Base-by-base conservation (phyloP, 371 early-diverging fungal genomes). In the Mucor saturninus region DNA sequence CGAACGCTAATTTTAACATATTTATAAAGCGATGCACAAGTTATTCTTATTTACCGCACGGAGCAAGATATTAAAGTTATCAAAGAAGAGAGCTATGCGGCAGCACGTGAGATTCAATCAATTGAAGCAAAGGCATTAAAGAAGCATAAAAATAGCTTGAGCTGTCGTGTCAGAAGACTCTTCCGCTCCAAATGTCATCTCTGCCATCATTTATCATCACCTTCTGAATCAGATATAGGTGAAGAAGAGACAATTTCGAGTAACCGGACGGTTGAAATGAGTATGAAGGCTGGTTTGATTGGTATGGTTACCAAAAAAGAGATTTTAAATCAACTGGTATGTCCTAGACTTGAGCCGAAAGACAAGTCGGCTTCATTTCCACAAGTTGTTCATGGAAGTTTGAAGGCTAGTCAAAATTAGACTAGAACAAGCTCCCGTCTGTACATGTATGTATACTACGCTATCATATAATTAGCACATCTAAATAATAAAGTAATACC, bases 31-130 rank as follows among this genome's bases (percentile, higher is more conserved):
- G 62, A 48, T 4, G 35, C 57, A 0, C 54, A 53, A 26, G 43
- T 63, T 4, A 29, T 63, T 2, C 28, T 68, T 6, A 39, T 68
- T 1, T 68, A 64, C 14, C 60, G 56, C 38, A 68, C 68, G 14
- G 64, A 68, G 37, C 29, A 52, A 3, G 68, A 68, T 29, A 60
- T 64, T 11, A 38, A 32, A 38, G 31, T 42, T 4, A 40, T 29
- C 14, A 64, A 51, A 32, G 30, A 60, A 45, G 56, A 59, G n/a
- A 52, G 42, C 28, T 30, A 42, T 5, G 46, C 42, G n/a, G 52
- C 52, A 13, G 40, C 37, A 29, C 29, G 10, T 28, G 56, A 54
- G 11, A 37, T 53, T 8, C 52, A 43, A 21, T 55, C n/a, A 55
- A 26, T 60, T n/a, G 37, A 46, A 21, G 43, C 54, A 11, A 35